Evolutionary conservation across 2,329 filamentous ascomycete species (phyloP).

Genomic region (Trichoderma harzianum): DNA sequence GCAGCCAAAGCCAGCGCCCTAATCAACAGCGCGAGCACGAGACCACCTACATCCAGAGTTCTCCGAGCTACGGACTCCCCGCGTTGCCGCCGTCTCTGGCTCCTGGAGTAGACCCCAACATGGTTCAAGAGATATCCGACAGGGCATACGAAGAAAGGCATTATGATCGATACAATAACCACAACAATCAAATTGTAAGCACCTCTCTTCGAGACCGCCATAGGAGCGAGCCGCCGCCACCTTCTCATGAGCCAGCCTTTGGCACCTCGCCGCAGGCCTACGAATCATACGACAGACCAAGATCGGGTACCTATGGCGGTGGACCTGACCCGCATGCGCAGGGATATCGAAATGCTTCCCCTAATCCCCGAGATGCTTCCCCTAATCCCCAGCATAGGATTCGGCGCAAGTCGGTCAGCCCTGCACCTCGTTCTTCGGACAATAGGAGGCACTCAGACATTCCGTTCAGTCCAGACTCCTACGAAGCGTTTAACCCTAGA

Average conservation of each 20-base stretch:
- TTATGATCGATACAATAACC: conserved; percentile 44
- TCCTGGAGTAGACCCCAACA: conserved; percentile 55
- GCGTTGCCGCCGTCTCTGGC: conserved; percentile 56
- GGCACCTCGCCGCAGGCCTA: conserved; percentile 32
- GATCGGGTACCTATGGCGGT: conserved; percentile 38
- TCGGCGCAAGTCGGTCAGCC: conserved; percentile 71
- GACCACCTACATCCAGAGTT: conserved; percentile 30
- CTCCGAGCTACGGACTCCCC: conserved; percentile 42
- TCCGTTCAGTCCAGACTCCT: conserved; percentile 73
- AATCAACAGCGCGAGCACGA: conserved; percentile 37
- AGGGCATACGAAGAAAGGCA: conserved; percentile 53
- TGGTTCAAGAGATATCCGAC: conserved; percentile 56
- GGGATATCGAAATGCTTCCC: conserved; percentile 34
- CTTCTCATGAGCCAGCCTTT: conserved; percentile 28
- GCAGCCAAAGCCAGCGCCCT: conserved; percentile 32
- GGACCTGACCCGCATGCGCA: conserved; percentile 28
- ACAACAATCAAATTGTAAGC: conserved; percentile 37
- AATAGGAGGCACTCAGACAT: conserved; percentile 55
- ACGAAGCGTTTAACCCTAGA: conserved; percentile 66
- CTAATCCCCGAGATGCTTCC: conserved; percentile 24
- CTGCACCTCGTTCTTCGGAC: conserved; percentile 54
- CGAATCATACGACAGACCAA: conserved; percentile 43
- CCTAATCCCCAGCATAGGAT: conserved; percentile 47
- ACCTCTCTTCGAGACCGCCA: conserved; percentile 43
- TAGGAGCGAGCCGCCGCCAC: conserved; percentile 30